Base-by-base conservation (phyloP, 2,329 filamentous ascomycete species). In the Paecilomyces sp. region DNA sequence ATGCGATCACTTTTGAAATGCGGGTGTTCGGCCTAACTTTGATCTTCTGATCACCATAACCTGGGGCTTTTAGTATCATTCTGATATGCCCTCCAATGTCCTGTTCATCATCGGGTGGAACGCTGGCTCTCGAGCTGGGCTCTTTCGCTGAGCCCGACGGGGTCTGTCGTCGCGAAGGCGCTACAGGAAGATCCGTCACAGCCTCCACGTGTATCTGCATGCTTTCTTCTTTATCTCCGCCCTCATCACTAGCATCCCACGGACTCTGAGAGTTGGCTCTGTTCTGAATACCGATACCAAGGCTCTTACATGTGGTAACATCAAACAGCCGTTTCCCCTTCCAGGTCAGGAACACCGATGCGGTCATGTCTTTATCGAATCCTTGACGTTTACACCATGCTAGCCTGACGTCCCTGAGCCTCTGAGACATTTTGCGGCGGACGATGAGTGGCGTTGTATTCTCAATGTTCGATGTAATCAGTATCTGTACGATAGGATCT, bases 281-380 rank as follows among this genome's bases (percentile, higher is more conserved):
- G 2, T 80, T 67, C 30, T 77, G 76, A 54, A 94, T 82, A 6
- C 87, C 6, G 1, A 33, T 33, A 12, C 31, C 86, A 6, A 96
- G 76, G 55, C 83, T 86, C 57, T 81, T 80, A 60, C 90, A 87
- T 1, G 88, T 92, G 4, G 89, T 90, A n/a, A 84, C 83, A 64
- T 89, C 85, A 70, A 89, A 96, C 2, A 96, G 75, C 61, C 85
- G 84, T 60, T 84, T 85, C 28, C 85, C 83, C 63, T 87, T 87
- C 88, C 90, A 96, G 0, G 90, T 94, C 58, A 97, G 81, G 66
- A 94, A 88, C 18, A 95, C 77, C 0, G 79, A 77, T 3, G 81
- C 76, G 1, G 80, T 74, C 25, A 81, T 71, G 2, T 82, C 77
- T 2, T 77, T 73, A 1, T 77, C 73, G 54, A 85, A 82, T 1